A percentile compares a stretch with the other conserved stretches of the same genome.
phyloP scores from a whole-genome alignment of 2,329 filamentous ascomycete species.

The Geosmithia flava region DNA sequence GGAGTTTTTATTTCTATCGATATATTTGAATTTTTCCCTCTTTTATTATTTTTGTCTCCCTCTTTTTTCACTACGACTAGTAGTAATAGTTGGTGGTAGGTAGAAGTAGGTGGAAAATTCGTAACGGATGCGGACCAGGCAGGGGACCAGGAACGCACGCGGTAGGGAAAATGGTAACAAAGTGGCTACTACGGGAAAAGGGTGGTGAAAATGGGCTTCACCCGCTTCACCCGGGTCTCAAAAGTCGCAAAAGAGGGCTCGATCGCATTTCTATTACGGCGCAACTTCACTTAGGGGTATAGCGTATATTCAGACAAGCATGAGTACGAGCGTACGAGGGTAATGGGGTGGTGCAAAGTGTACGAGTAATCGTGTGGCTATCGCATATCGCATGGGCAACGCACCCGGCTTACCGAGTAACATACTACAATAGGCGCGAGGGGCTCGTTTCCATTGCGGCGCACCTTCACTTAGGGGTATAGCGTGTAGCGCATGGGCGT shows the following conservation, averaged over 20 bases:
- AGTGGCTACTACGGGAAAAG: no score
- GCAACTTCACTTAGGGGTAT: conserved; percentile 8
- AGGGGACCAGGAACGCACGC: no score
- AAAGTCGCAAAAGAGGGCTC: background rate
- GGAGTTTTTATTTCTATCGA: no score
- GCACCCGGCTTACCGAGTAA: background rate
- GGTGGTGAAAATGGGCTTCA: no score
- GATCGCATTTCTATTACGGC: background rate
- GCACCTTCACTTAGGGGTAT: conserved; percentile 8
- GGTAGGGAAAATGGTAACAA: no score
- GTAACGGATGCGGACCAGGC: no score
- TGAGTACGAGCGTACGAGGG: background rate
- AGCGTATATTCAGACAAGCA: conserved; percentile 1
- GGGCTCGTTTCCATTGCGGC: background rate
- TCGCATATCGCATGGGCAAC: background rate
- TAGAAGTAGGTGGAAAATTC: no score
- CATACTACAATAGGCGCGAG: background rate
- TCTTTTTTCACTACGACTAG: no score
- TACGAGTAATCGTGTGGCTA: no score
- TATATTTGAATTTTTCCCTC: background rate
- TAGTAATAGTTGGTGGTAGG: no score
- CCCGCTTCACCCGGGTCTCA: no score
- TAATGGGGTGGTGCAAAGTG: background rate
- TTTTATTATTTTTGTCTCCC: background rate
- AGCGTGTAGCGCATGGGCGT: conserved; percentile 2